Conservation (phyloP, 805 yeast species). For the Spathaspora girioi region DNA sequence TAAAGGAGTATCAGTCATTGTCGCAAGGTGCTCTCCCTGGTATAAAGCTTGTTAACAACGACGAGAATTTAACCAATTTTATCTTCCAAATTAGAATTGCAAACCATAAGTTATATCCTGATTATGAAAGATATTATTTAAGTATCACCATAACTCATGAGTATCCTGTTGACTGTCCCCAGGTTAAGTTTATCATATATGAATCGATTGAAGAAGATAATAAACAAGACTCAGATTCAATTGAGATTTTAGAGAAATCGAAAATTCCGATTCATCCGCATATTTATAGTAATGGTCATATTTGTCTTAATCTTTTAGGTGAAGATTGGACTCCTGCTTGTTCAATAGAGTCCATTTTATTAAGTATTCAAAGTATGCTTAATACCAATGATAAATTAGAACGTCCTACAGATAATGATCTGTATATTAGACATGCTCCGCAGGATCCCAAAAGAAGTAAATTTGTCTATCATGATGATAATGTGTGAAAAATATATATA, state of each 20-base stretch:
- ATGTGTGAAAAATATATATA: constrained; percentile 17
- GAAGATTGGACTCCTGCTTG: constrained; percentile 68
- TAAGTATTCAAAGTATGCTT: constrained; percentile 67
- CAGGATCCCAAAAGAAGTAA: constrained; percentile 47
- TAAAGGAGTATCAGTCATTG: constrained; percentile 24
- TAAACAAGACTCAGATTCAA: constrained; percentile 6
- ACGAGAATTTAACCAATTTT: constrained; percentile 17
- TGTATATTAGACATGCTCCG: constrained; percentile 53
- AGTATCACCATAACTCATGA: constrained; percentile 38
- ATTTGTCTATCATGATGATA: constrained; percentile 63
- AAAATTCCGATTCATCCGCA: constrained; percentile 70
- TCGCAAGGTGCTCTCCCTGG: constrained; percentile 16
- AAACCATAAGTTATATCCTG: constrained; percentile 10
- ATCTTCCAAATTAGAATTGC: constrained; percentile 17
- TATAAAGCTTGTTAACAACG: constrained; percentile 15
- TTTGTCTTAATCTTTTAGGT: constrained; percentile 66
- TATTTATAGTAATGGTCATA: constrained; percentile 72
- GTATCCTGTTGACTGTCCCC: constrained; percentile 61
- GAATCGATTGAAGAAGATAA: constrained; percentile 6
- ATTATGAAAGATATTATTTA: constrained; percentile 33
- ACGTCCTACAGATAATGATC: constrained; percentile 56
- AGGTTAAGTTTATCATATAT: constrained; percentile 45
- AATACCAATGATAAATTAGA: constrained; percentile 42
- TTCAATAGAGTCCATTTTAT: constrained; percentile 41
- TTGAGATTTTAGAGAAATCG: constrained; percentile 5